Conservation (phyloP, 202 grass and related monocot species). For the Schoenoplectus triqueter region DNA sequence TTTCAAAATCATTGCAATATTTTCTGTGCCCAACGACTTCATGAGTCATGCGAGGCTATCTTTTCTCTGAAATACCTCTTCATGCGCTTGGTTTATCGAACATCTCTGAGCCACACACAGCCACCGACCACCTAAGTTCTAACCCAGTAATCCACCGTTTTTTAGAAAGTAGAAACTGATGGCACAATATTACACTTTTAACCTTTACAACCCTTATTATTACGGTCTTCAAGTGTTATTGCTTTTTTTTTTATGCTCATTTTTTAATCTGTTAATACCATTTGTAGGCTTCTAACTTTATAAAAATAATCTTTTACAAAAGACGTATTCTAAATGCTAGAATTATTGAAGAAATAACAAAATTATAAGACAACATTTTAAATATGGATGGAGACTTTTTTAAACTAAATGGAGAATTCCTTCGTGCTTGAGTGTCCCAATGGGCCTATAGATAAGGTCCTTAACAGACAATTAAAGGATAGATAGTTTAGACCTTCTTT, state of each 20-base stretch:
- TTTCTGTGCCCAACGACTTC: conserved; percentile 38
- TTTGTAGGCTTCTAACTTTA: background rate
- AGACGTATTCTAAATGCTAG: background rate
- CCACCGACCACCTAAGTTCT: conserved; percentile 27
- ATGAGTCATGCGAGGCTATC: background rate
- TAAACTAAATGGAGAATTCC: too few relatives aligned
- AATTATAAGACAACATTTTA: background rate
- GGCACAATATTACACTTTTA: background rate
- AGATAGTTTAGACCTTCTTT: too few relatives aligned
- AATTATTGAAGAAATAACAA: background rate
- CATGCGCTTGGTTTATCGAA: background rate
- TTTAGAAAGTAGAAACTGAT: background rate
- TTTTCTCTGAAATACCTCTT: background rate
- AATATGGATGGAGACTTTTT: too few relatives aligned
- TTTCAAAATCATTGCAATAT: background rate
- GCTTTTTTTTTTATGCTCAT: background rate
- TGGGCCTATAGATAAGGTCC: too few relatives aligned
- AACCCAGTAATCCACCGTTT: conserved; percentile 14
- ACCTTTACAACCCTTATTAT: background rate
- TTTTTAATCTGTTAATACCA: background rate
- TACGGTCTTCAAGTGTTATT: background rate
- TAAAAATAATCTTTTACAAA: background rate
- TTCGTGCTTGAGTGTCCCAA: too few relatives aligned
- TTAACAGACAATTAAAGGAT: too few relatives aligned
- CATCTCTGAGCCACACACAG: background rate